These are phyloP conservation scores for Diplotaxis tenuifolia DNA, from an alignment of 345 rosid species.

Conservation along the genomic window DNA sequence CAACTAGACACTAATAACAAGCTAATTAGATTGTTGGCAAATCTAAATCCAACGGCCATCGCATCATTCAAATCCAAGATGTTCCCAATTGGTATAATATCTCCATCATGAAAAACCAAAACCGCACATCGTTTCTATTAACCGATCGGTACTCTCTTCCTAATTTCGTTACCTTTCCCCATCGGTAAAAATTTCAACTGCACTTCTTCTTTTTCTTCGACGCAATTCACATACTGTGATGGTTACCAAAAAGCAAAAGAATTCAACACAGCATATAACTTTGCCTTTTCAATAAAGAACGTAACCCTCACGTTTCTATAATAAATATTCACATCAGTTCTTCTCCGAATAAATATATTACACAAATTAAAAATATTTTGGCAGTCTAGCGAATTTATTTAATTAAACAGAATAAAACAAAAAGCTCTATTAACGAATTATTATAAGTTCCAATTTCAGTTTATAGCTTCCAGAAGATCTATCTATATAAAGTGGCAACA, in stretches of 20 bases:
- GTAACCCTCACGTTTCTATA: neutral
- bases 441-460: conserved; percentile 10
- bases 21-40: neutral
- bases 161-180: neutral
- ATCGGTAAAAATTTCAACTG: neutral
- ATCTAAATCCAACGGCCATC: conserved; percentile 9
- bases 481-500: conserved; percentile 35
- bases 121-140: neutral
- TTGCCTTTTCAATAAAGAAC: neutral
- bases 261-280: neutral
- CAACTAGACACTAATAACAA: neutral
- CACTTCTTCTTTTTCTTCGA: neutral
- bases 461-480: conserved; percentile 22
- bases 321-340: neutral
- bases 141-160: conserved; percentile 7
- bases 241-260: conserved; percentile 9
- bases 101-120: neutral
- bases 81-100: neutral
- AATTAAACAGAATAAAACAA: neutral
- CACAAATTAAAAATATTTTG: neutral
- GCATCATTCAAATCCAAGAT: neutral
- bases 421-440: neutral
- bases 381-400: neutral
- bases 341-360: neutral
- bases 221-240: neutral